These are phyloP conservation scores for Flaveria robusta DNA, from an alignment of 129 eudicot species.

Conservation along the genomic window DNA sequence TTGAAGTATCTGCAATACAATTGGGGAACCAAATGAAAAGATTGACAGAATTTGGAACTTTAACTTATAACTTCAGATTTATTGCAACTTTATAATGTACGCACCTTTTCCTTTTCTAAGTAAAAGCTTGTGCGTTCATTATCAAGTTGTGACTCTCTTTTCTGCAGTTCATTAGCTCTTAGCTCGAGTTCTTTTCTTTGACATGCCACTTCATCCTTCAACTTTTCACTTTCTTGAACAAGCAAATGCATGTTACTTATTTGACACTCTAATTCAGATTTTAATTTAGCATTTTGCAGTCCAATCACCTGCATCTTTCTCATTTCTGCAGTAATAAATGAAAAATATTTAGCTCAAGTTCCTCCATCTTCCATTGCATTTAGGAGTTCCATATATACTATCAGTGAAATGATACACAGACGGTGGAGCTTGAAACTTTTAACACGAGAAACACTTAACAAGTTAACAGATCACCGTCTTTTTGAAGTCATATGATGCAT, in stretches of 20 bases:
- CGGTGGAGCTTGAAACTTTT: too few species aligned
- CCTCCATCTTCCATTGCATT: background rate
- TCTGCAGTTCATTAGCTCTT: constrained; percentile 40
- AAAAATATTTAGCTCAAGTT: constrained; percentile 10
- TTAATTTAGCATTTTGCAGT: constrained; percentile 50
- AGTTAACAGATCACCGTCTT: background rate
- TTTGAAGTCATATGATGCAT: background rate
- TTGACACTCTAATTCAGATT: constrained; percentile 48
- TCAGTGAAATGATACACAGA: too few species aligned
- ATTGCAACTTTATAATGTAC: background rate
- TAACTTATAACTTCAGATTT: background rate
- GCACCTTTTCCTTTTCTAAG: constrained; percentile 48
- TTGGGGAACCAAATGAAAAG: background rate
- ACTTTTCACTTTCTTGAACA: constrained; percentile 48
- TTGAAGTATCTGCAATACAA: constrained; percentile 48
- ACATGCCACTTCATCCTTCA: constrained; percentile 46
- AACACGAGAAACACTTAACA: background rate
- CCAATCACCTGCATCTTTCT: constrained; percentile 53
- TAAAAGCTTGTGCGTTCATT: constrained; percentile 40
- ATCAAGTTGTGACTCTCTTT: constrained; percentile 41
- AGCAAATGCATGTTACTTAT: constrained; percentile 43
- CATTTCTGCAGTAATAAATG: constrained; percentile 43
- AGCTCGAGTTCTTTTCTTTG: constrained; percentile 53
- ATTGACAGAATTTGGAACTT: background rate
- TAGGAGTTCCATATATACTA: background rate